Conservation (phyloP, 2,329 filamentous ascomycete genomes). For the Chaetomiaceae sp. region DNA sequence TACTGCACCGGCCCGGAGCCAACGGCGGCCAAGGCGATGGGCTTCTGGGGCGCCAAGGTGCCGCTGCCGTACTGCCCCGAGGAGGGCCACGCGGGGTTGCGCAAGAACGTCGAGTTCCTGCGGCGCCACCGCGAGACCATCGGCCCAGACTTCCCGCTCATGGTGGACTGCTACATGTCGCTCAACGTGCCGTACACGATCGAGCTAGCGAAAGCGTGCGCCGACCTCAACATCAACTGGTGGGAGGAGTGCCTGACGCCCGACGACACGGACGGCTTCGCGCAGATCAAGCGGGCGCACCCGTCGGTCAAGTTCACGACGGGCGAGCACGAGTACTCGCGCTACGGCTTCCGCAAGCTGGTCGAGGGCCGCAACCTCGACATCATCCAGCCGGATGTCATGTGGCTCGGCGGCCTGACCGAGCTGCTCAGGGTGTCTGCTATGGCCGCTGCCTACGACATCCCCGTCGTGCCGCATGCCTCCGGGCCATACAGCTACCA, state of each 20-base stretch:
- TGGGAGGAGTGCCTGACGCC: conserved; percentile 93
- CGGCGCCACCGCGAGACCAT: conserved; percentile 77
- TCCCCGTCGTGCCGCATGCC: conserved; percentile 91
- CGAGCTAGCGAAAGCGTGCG: conserved; percentile 76
- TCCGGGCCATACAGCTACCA: conserved; percentile 94
- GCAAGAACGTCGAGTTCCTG: conserved; percentile 86
- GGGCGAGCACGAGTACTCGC: conserved; percentile 90
- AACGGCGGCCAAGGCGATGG: conserved; percentile 71
- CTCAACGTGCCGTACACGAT: conserved; percentile 90
- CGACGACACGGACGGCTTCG: conserved; percentile 88
- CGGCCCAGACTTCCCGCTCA: conserved; percentile 83
- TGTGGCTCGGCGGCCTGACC: conserved; percentile 93
- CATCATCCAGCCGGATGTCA: conserved; percentile 92
- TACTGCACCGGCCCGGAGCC: conserved; percentile 93
- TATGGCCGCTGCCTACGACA: conserved; percentile 86
- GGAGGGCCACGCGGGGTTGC: conserved; percentile 72
- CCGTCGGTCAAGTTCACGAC: conserved; percentile 91
- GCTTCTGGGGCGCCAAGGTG: conserved; percentile 87
- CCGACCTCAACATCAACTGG: conserved; percentile 88
- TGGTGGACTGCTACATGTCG: conserved; percentile 97
- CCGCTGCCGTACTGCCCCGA: conserved; percentile 85
- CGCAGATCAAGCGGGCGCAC: conserved; percentile 82
- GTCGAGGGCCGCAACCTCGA: conserved; percentile 88
- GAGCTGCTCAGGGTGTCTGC: conserved; percentile 85
- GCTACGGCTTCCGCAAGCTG: conserved; percentile 91